These are phyloP conservation scores for Xylaria multiplex DNA, from an alignment of 2,329 filamentous ascomycete genomes.

Conservation along the genomic window DNA sequence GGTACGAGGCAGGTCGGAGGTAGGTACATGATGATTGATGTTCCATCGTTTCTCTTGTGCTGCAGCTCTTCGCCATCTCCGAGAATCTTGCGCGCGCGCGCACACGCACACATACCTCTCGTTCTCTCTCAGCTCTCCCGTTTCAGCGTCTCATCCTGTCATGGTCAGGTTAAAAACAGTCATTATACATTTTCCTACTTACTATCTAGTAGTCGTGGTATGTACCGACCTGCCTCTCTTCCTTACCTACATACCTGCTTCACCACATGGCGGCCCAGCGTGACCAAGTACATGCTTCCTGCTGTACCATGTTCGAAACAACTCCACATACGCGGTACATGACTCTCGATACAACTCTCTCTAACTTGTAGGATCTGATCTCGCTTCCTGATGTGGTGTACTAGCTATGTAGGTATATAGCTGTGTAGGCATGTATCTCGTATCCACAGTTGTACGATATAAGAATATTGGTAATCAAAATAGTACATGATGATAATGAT, in stretches of 20 bases:
- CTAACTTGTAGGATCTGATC: conserved; percentile 29
- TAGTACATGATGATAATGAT: no score
- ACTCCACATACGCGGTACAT: conserved; percentile 29
- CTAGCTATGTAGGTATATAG: no score
- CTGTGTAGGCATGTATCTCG: no score
- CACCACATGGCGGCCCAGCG: conserved; percentile 29
- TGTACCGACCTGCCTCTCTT: not conserved
- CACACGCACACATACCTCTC: no score
- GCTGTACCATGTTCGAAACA: conserved; percentile 33
- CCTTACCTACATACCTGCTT: conserved; percentile 15
- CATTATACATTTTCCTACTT: not conserved
- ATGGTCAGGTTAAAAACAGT: not conserved
- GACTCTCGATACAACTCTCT: conserved; percentile 22
- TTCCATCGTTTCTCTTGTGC: conserved; percentile 11
- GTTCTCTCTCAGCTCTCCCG: conserved; percentile 27
- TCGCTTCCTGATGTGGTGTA: conserved; percentile 24
- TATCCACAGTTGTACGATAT: conserved; percentile 2
- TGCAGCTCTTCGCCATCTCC: conserved; percentile 30
- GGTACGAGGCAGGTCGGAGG: no score
- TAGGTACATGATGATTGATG: no score
- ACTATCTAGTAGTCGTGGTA: not conserved
- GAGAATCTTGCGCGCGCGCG: conserved; percentile 9
- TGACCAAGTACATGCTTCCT: conserved; percentile 26
- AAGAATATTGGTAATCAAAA: not conserved
- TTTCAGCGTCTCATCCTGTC: conserved; percentile 29